Conservation (phyloP, 1,284 basidiomycete genomes). For the Cryptococcus sp. region DNA sequence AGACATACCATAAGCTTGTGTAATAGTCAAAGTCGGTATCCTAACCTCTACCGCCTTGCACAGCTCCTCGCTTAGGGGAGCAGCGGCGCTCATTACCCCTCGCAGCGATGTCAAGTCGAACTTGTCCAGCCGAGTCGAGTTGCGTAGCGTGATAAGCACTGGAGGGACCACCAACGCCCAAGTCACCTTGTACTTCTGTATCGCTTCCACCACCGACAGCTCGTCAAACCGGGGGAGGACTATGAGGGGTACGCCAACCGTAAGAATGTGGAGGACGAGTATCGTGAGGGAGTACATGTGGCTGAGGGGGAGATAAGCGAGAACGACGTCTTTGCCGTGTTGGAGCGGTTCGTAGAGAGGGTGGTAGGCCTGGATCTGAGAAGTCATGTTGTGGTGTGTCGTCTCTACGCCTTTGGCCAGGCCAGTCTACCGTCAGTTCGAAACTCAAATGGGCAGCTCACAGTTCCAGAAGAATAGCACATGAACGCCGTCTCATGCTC, state of each 20-base stretch:
- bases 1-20: constrained; percentile 49
- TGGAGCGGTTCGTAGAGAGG: constrained; percentile 25
- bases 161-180: constrained; percentile 71
- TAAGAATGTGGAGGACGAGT: constrained; percentile 53
- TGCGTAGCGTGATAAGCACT: constrained; percentile 56
- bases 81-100: constrained; percentile 68
- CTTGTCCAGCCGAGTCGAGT: constrained; percentile 56
- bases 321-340: constrained; percentile 49
- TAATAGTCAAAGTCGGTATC: constrained; percentile 20
- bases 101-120: constrained; percentile 62
- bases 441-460: too few relatives aligned
- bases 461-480: constrained; percentile 65
- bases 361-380: constrained; percentile 31
- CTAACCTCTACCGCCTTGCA: constrained; percentile 22
- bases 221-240: constrained; percentile 61
- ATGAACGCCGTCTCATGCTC: constrained; percentile 47
- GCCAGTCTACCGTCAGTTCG: too few relatives aligned
- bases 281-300: constrained; percentile 43
- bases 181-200: constrained; percentile 64
- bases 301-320: constrained; percentile 57
- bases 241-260: constrained; percentile 57
- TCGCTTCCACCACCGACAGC: constrained; percentile 57
- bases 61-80: constrained; percentile 58
- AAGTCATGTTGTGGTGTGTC: constrained; percentile 60
- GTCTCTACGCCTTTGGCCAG: constrained; percentile 50